phyloP scores from a whole-genome alignment of 306 rosid species.

The Cucurbita argyrosperma region DNA sequence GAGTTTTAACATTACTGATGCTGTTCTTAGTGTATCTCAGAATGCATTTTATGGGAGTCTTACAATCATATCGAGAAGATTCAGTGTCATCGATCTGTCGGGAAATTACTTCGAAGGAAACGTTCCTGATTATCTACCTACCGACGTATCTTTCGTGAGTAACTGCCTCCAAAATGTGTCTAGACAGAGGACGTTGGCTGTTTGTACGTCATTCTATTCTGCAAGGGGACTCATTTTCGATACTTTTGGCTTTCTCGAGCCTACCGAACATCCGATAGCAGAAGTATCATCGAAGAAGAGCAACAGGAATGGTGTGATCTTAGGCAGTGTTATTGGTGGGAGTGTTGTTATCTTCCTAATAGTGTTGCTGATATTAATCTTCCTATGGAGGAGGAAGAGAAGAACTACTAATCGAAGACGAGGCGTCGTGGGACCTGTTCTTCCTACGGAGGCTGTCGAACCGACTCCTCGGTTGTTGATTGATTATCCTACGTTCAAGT shows the following conservation, averaged over 20 bases:
- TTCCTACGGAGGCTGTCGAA: slow-evolving; percentile 23
- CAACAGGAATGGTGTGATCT: slow-evolving; percentile 34
- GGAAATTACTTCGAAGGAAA: slow-evolving; percentile 66
- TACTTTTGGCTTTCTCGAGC: slow-evolving; percentile 43
- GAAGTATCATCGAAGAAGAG: slow-evolving; percentile 26
- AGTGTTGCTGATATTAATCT: slow-evolving; percentile 19
- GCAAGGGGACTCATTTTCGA: slow-evolving; percentile 47
- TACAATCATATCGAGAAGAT: slow-evolving; percentile 32
- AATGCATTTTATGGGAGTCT: slow-evolving; percentile 61
- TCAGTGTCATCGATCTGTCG: slow-evolving; percentile 46
- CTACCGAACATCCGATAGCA: slow-evolving; percentile 17
- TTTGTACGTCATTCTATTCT: slow-evolving; percentile 57
- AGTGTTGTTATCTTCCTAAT: slow-evolving; percentile 36
- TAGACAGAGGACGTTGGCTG: slow-evolving; percentile 36
- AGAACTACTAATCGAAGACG: slow-evolving; percentile 33
- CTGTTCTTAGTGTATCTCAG: slow-evolving; percentile 40
- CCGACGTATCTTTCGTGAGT: slow-evolving; percentile 28
- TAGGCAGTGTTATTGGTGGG: slow-evolving; percentile 73
- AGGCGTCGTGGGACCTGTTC: slow-evolving; percentile 41
- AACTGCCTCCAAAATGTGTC: slow-evolving; percentile 59
- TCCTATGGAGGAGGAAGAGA: slow-evolving; percentile 27
- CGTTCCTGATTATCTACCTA: slow-evolving; percentile 23
- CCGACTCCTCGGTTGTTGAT: slow-evolving; percentile 31
- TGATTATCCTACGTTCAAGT: slow-evolving; percentile 44
- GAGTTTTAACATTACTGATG: slow-evolving; percentile 16